Evolutionary conservation across 345 rosid species (phyloP).

Genomic region (Camelina sativa): DNA sequence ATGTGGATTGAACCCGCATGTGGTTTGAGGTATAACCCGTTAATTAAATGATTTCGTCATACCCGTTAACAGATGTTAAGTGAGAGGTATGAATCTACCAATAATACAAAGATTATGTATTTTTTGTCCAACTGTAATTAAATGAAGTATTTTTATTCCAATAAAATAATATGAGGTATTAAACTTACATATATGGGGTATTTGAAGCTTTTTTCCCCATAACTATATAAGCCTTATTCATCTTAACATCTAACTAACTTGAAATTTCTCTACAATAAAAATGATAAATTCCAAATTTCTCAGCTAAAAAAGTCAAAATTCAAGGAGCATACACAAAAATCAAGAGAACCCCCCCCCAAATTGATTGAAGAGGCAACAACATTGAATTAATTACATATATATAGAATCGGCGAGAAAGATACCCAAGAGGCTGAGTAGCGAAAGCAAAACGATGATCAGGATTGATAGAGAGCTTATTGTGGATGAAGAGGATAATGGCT

Average conservation of each 20-base stretch:
- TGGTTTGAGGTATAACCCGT: too few species aligned
- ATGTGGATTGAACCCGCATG: too few species aligned
- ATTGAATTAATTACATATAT: neutral
- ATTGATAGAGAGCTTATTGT: slow-evolving; percentile 81
- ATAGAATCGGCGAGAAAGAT: neutral
- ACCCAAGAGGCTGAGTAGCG: slow-evolving; percentile 84
- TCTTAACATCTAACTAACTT: neutral
- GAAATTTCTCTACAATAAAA: too few species aligned
- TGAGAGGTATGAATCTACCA: too few species aligned
- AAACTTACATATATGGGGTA: too few species aligned
- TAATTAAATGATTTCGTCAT: too few species aligned
- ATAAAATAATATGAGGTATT: too few species aligned
- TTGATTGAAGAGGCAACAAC: neutral
- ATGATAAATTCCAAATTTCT: neutral
- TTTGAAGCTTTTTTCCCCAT: neutral
- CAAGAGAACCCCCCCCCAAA: slow-evolving; percentile 12
- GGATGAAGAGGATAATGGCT: slow-evolving; percentile 78
- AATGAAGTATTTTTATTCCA: too few species aligned
- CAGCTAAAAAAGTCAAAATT: neutral
- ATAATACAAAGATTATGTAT: too few species aligned
- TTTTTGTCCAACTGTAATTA: too few species aligned
- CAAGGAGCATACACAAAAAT: neutral
- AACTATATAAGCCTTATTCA: neutral
- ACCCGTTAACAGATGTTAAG: too few species aligned
- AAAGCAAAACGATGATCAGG: slow-evolving; percentile 97